Percentiles rank a stretch among this genome's conserved stretches.
Conservation (phyloP, 2,329 filamentous ascomycete species). For the Scytalidium lignicola region DNA sequence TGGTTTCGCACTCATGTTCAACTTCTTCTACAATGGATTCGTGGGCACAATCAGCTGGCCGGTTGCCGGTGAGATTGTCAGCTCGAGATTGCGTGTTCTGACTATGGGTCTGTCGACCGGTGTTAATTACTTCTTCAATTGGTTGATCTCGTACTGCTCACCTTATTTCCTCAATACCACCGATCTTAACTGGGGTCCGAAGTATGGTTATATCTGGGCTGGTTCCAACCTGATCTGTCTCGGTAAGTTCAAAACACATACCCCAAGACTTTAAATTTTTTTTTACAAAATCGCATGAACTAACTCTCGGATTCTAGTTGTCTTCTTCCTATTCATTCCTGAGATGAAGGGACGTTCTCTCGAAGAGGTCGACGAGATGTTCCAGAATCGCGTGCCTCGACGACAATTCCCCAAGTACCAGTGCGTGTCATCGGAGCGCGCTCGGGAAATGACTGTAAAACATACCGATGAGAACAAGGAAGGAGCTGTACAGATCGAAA, state of each 20-base stretch:
- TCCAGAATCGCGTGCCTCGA: slow-evolving; percentile 3
- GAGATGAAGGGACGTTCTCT: slow-evolving; percentile 13
- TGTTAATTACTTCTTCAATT: slow-evolving; percentile 42
- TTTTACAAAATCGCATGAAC: too few relatives aligned
- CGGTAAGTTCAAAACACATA: neutral
- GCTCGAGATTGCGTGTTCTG: slow-evolving; percentile 25
- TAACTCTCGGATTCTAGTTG: slow-evolving; percentile 17
- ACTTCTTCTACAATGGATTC: slow-evolving; percentile 20
- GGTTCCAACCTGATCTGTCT: slow-evolving; percentile 13
- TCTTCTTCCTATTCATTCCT: slow-evolving; percentile 34
- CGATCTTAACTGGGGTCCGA: slow-evolving; percentile 38
- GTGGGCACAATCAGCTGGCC: slow-evolving; percentile 9
- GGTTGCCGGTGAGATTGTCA: neutral
- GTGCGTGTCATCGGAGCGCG: neutral
- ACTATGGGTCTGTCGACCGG: slow-evolving; percentile 45
- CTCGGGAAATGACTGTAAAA: neutral
- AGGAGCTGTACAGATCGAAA: neutral
- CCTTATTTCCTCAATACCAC: slow-evolving; percentile 43
- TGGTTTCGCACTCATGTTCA: slow-evolving; percentile 34
- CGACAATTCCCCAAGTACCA: slow-evolving; percentile 3
- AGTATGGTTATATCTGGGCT: slow-evolving; percentile 40
- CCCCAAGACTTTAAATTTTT: too few relatives aligned
- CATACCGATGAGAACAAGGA: neutral
- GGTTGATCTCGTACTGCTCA: slow-evolving; percentile 39
- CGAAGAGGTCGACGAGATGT: slow-evolving; percentile 8